Conservation (phyloP, 2,329 filamentous ascomycete species). For the Escovopsis sp. region DNA sequence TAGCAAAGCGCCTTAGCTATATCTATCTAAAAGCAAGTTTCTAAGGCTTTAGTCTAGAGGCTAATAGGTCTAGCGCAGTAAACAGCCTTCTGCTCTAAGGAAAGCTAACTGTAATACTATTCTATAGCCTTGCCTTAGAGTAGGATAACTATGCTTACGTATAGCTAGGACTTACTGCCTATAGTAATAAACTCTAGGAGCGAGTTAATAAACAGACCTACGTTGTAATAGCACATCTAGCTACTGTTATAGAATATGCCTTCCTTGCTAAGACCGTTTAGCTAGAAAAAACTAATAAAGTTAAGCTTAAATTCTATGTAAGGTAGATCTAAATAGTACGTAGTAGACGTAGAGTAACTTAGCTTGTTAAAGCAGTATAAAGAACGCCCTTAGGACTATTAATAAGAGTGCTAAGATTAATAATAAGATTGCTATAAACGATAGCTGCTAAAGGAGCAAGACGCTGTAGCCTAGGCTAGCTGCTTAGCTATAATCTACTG, state of each 20-base stretch:
- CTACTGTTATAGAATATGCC: background rate
- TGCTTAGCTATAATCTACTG: background rate
- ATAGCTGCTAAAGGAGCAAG: background rate
- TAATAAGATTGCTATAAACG: background rate
- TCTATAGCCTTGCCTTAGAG: background rate
- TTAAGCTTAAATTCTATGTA: background rate
- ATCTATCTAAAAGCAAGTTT: too few species aligned
- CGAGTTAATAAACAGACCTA: too few species aligned
- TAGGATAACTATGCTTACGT: constrained; percentile 1
- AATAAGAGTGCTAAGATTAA: too few species aligned
- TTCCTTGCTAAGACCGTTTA: background rate
- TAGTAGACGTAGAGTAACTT: constrained; percentile 1
- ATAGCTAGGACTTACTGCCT: too few species aligned
- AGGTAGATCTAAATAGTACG: too few species aligned
- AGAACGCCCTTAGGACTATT: too few species aligned
- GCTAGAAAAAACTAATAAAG: background rate
- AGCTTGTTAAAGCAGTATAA: background rate
- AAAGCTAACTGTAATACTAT: background rate
- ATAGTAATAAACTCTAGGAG: background rate
- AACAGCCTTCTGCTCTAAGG: too few species aligned
- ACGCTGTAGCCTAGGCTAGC: background rate
- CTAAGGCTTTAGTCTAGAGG: background rate
- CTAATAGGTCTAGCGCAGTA: too few species aligned
- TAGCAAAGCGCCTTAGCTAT: too few species aligned
- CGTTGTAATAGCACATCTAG: background rate